Base-by-base conservation (phyloP, 305 asterid genomes). In the Solanum hybrid region DNA sequence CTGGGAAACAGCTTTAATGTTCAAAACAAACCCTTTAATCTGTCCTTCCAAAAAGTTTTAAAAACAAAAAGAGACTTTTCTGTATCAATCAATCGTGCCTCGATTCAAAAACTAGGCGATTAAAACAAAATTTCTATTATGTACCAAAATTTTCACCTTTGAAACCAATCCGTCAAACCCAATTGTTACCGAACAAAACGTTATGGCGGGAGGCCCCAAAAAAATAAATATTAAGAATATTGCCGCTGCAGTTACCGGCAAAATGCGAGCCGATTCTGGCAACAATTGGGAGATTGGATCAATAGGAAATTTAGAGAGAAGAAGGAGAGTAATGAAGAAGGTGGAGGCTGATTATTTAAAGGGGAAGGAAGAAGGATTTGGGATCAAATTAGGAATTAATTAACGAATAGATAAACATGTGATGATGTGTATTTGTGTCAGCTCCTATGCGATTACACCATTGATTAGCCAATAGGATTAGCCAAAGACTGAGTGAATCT, bases 381-480 rank as follows among this genome's bases (percentile, higher is more conserved):
- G 72, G 34, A 29, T 13, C 27, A 73, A 45, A 45, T 87, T 38
- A 40, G 45, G 45, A 32, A 11, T 75, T 31, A 36, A 78, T 19
- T 34, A 77, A 81, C 3, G 72, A 86, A 12, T 87, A 15, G 42
- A 73, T 87, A 29, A 73, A 45, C 15, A 40, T 73, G 22, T 11
- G 24, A 87, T 87, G 85, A 73, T 34, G 27, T 27, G 89, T 75
- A 38, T 38, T 22, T 87, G 89, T 87, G 89, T 87, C 89, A 73
- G 89, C 42, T 87, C 89, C 89, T 73, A 87, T 87, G 85, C 89
- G 34, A 35, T 38, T 17, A 37, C 13, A 84, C 75, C 12, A 11
- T 56, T 56, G 8, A 4, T 29, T 82, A 17, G 19, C 29, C 87
- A 56, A 31, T 34, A 34, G 6, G 13, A 4, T 29, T 82, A 17